Conservation (phyloP, 768 basidiomycete genomes). For the Russula virescens region DNA sequence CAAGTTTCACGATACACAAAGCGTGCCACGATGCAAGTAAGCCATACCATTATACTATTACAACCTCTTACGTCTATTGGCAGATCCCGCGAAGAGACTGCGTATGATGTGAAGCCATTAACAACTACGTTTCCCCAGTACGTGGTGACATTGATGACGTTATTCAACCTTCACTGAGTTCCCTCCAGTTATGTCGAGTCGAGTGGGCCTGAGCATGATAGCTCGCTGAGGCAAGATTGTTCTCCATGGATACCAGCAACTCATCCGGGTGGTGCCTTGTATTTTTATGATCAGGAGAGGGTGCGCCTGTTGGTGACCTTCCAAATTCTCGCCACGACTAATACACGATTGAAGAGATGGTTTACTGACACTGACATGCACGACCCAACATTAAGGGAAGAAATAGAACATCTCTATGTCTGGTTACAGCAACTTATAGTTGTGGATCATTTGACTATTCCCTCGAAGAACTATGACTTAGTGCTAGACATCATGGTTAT, state of each 20-base stretch:
- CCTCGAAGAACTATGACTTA: slow-evolving; percentile 25
- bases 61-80: background rate
- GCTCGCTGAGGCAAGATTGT: background rate
- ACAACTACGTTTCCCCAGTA: slow-evolving; percentile 5
- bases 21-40: background rate
- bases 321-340: background rate
- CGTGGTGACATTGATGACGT: background rate
- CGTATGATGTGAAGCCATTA: background rate
- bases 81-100: background rate
- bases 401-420: slow-evolving; percentile 33
- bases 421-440: background rate
- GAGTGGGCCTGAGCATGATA: background rate
- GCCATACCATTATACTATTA: background rate
- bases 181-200: background rate
- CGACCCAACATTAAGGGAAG: slow-evolving; percentile 30
- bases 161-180: background rate
- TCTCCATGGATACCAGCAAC: slow-evolving; percentile 39
- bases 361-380: slow-evolving; percentile 52
- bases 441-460: slow-evolving; percentile 16
- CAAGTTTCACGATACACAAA: slow-evolving; percentile 14
- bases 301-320: slow-evolving; percentile 30
- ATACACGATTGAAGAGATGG: slow-evolving; percentile 34
- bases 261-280: slow-evolving; percentile 60
- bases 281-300: slow-evolving; percentile 44
- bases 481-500: slow-evolving; percentile 27